Evolutionary conservation across 306 rosid species (phyloP).

Genomic region (Trichosanthes truncata): DNA sequence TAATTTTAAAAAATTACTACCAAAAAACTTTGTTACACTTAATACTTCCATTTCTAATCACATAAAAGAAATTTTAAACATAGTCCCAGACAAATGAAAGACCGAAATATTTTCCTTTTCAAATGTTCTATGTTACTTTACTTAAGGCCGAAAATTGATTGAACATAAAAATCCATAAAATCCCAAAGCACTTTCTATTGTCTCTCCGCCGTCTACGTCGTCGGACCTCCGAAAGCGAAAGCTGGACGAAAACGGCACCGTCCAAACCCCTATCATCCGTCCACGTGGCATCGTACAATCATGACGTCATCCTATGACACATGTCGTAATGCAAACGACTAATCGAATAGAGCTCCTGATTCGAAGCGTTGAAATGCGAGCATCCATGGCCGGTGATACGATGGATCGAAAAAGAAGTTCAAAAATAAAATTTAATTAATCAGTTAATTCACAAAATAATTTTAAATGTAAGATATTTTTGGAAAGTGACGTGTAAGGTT

Average conservation of each 20-base stretch:
- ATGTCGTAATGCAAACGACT: not conserved
- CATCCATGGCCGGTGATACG: slow-evolving; percentile 4
- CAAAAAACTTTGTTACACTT: no score
- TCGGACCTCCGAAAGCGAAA: not conserved
- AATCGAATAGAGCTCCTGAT: not conserved
- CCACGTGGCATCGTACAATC: slow-evolving; percentile 15
- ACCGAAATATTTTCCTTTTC: not conserved
- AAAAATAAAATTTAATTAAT: not conserved
- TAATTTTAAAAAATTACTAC: no score
- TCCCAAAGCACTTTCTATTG: not conserved
- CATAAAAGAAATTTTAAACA: no score
- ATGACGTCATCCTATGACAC: slow-evolving; percentile 6
- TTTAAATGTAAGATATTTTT: slow-evolving; percentile 1
- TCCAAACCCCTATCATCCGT: slow-evolving; percentile 15
- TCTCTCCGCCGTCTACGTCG: not conserved
- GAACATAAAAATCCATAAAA: not conserved
- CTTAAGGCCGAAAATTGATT: slow-evolving; percentile 15
- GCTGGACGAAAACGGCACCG: slow-evolving; percentile 19
- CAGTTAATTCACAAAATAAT: not conserved
- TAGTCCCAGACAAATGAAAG: not conserved
- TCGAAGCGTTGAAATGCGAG: not conserved
- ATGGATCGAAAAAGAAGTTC: not conserved
- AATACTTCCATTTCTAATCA: no score
- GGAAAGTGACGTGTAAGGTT: slow-evolving; percentile 9
- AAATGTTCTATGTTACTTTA: not conserved